A percentile compares a stretch with the other conserved stretches of the same genome.
Conservation (phyloP, 129 eudicot species). For the Chrysanthemum makinoi region DNA sequence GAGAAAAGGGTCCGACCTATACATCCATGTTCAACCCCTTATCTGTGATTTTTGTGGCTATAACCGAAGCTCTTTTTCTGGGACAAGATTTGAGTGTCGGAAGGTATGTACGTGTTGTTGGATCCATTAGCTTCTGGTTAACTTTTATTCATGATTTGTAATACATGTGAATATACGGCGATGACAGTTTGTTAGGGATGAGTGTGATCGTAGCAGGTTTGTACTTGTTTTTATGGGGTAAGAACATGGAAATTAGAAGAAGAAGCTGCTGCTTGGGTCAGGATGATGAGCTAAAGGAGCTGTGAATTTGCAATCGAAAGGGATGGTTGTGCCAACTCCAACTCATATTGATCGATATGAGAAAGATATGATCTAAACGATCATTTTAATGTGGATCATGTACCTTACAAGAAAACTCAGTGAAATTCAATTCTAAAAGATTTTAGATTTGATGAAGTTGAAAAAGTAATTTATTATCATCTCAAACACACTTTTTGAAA, state of each 20-base stretch:
- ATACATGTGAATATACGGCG: no score
- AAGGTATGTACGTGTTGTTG: neutral
- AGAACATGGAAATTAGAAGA: neutral
- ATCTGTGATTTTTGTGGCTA: neutral
- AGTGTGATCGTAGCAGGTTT: slow-evolving; percentile 1
- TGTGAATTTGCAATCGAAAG: neutral
- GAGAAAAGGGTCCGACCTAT: neutral
- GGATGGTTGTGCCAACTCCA: neutral
- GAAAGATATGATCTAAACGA: neutral
- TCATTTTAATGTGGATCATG: no score
- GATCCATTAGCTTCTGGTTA: no score
- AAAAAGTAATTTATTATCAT: no score
- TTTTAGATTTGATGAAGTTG: no score
- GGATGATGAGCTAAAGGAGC: neutral
- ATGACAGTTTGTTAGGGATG: slow-evolving; percentile 1
- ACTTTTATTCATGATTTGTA: no score
- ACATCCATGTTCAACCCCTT: no score
- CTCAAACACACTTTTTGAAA: no score
- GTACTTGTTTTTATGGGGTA: slow-evolving; percentile 5
- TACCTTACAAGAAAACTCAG: no score
- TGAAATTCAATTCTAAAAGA: no score
- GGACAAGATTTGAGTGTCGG: neutral
- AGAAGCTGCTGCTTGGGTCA: neutral
- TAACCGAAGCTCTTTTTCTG: neutral
- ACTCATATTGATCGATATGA: neutral